Conservation (phyloP, 2,329 filamentous ascomycete genomes). For the Colletotrichum nymphaeae region DNA sequence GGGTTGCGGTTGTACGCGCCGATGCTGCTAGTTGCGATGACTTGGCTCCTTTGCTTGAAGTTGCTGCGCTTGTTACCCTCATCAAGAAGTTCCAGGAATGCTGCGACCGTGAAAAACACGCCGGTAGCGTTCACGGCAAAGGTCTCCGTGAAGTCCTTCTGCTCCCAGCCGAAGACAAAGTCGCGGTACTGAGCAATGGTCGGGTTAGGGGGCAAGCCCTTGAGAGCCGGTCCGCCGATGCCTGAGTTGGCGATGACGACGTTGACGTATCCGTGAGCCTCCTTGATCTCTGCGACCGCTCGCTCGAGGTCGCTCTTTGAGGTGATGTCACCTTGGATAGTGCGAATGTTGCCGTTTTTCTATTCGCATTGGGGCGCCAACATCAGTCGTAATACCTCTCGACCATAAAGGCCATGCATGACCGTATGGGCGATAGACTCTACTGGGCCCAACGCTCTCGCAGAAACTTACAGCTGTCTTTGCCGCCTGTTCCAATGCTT, state of each 20-base stretch:
- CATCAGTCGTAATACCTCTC: neutral
- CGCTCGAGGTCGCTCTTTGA: slow-evolving; percentile 49
- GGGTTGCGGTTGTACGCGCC: slow-evolving; percentile 70
- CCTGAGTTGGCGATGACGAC: slow-evolving; percentile 71
- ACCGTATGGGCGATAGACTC: no score
- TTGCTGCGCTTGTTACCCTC: slow-evolving; percentile 64
- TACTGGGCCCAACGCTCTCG: neutral
- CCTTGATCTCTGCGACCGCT: slow-evolving; percentile 64
- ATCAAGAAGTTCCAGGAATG: slow-evolving; percentile 75
- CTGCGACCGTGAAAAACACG: slow-evolving; percentile 75
- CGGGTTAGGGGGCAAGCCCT: slow-evolving; percentile 42
- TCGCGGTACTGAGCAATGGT: slow-evolving; percentile 23
- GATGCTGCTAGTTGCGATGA: slow-evolving; percentile 70
- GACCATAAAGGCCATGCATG: neutral
- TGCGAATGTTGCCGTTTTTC: slow-evolving; percentile 30
- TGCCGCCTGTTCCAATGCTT: slow-evolving; percentile 54
- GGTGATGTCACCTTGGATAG: slow-evolving; percentile 46
- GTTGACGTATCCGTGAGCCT: slow-evolving; percentile 64
- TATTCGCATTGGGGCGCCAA: neutral
- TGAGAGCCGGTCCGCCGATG: slow-evolving; percentile 18
- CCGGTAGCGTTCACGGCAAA: slow-evolving; percentile 73
- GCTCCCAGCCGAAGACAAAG: slow-evolving; percentile 55
- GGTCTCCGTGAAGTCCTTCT: slow-evolving; percentile 61
- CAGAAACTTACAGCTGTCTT: slow-evolving; percentile 39
- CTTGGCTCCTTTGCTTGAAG: slow-evolving; percentile 43